These are phyloP conservation scores for Stellera chamaejasme DNA, from an alignment of 345 rosid species.

Conservation along the genomic window DNA sequence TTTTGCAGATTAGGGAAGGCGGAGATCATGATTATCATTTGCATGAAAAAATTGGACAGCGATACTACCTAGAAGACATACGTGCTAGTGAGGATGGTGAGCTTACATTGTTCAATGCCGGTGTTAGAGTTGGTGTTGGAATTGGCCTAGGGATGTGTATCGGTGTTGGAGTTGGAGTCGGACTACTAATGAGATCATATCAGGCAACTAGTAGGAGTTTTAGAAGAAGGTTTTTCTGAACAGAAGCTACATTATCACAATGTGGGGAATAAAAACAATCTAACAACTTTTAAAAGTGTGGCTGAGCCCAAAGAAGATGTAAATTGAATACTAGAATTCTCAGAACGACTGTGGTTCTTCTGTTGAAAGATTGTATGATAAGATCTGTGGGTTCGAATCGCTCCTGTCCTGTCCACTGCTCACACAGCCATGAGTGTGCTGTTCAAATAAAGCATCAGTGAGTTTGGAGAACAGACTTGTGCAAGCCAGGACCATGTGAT, in stretches of 20 bases:
- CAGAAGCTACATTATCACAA: constrained; percentile 13
- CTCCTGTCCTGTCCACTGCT: constrained; percentile 7
- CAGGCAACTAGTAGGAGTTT: constrained; percentile 89
- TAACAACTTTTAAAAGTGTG: constrained; percentile 16
- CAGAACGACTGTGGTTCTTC: neutral
- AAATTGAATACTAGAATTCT: constrained; percentile 7
- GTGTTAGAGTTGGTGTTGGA: constrained; percentile 94
- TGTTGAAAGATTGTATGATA: constrained; percentile 6
- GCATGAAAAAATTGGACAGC: constrained; percentile 44
- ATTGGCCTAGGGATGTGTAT: constrained; percentile 95
- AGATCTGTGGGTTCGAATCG: neutral
- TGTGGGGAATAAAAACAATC: constrained; percentile 9
- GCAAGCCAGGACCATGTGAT: no score
- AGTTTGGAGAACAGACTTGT: no score
- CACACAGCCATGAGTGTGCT: neutral
- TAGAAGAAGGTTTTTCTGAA: constrained; percentile 76
- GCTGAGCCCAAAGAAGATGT: constrained; percentile 1
- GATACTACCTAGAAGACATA: constrained; percentile 48
- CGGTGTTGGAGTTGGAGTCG: constrained; percentile 89
- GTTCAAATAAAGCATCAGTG: neutral
- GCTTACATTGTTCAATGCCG: constrained; percentile 89
- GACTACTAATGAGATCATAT: constrained; percentile 89
- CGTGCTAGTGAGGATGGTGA: constrained; percentile 80
- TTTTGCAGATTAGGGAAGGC: constrained; percentile 40
- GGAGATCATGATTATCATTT: constrained; percentile 44